These are phyloP conservation scores for Colletotrichum magnum DNA, from an alignment of 2,329 filamentous ascomycete species.

Conservation along the genomic window DNA sequence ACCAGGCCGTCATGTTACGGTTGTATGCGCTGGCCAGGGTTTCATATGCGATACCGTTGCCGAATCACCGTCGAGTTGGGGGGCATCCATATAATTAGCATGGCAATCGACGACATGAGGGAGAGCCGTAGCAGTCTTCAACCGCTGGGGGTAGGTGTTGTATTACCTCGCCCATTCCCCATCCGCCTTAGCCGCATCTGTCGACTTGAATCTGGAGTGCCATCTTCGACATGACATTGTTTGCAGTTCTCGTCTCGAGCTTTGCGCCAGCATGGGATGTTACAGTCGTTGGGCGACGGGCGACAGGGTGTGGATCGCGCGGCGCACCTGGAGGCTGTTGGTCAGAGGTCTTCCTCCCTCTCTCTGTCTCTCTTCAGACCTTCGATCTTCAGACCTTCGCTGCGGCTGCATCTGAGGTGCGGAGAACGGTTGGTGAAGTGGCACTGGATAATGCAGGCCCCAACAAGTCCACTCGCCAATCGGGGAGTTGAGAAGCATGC, in stretches of 20 bases:
- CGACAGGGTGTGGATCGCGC: constrained; percentile 25
- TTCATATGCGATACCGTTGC: constrained; percentile 31
- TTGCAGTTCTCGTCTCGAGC: constrained; percentile 24
- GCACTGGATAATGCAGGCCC: constrained; percentile 38
- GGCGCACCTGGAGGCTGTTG: constrained; percentile 15
- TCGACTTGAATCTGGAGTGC: constrained; percentile 6
- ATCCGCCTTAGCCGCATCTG: neutral
- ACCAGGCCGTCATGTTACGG: constrained; percentile 31
- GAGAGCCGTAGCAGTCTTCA: no score
- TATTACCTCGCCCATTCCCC: no score
- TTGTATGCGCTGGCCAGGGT: constrained; percentile 38
- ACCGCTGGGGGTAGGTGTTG: no score
- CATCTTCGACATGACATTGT: constrained; percentile 2
- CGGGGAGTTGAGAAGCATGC: constrained; percentile 35
- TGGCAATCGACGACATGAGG: neutral
- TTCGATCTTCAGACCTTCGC: neutral
- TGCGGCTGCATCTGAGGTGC: constrained; percentile 20
- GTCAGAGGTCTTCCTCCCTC: neutral
- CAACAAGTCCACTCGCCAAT: constrained; percentile 38
- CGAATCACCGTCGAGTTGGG: constrained; percentile 31
- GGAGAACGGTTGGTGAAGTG: constrained; percentile 32
- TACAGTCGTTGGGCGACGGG: constrained; percentile 10
- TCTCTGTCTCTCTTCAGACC: neutral
- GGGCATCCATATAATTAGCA: neutral
- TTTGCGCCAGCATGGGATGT: constrained; percentile 30